These are phyloP conservation scores for Neurospora crassa DNA, from an alignment of 2,329 filamentous ascomycete species.

Conservation along the genomic window DNA sequence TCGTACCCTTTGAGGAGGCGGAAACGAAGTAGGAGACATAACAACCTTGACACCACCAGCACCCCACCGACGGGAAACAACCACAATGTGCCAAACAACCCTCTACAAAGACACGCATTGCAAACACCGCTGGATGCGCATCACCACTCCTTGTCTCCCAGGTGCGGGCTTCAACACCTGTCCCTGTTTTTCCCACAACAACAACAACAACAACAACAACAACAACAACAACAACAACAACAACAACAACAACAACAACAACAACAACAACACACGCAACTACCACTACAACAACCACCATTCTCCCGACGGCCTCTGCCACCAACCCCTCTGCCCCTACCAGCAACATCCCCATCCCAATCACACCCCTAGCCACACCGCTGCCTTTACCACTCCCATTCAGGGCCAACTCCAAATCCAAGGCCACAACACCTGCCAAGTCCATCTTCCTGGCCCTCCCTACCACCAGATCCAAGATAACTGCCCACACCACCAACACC, in stretches of 20 bases:
- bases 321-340: background rate
- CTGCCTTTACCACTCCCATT: background rate
- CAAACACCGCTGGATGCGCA: slow-evolving; percentile 42
- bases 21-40: background rate
- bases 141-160: slow-evolving; percentile 37
- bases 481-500: background rate
- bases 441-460: slow-evolving; percentile 38
- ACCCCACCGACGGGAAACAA: background rate
- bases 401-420: background rate
- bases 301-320: background rate
- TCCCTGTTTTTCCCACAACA: slow-evolving; percentile 27
- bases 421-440: slow-evolving; percentile 4
- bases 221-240: background rate
- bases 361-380: background rate
- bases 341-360: background rate
- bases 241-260: slow-evolving; percentile 8
- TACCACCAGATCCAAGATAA: slow-evolving; percentile 16
- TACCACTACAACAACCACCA: background rate
- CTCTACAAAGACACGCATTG: slow-evolving; percentile 40
- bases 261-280: background rate
- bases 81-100: slow-evolving; percentile 37
- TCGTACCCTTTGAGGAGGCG: background rate
- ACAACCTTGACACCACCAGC: background rate
- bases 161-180: slow-evolving; percentile 43
- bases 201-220: background rate